Percentiles rank a stretch among this genome's conserved stretches.
Evolutionary conservation across 805 yeast genomes (phyloP).

Genomic region (Sungouiozyma ichnusensis): DNA sequence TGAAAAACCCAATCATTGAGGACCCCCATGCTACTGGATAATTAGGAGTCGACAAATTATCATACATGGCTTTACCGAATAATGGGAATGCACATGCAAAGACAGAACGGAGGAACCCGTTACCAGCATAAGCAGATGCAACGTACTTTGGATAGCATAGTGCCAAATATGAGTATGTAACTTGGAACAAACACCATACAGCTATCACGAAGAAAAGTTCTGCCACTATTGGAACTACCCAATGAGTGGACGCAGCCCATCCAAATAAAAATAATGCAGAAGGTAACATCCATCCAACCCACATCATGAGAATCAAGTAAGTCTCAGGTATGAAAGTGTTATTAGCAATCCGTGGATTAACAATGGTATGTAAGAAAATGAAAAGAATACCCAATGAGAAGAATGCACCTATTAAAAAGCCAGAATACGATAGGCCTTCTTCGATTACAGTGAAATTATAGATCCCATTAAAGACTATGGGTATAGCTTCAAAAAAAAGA

Average conservation of each 20-base stretch:
- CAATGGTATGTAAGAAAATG: conserved; percentile 17
- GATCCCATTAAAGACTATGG: conserved; percentile 38
- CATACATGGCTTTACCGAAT: conserved; percentile 51
- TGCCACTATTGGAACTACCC: conserved; percentile 41
- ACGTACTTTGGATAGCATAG: conserved; percentile 37
- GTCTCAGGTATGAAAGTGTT: conserved; percentile 32
- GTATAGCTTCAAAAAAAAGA: conserved; percentile 51
- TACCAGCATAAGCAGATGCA: conserved; percentile 52
- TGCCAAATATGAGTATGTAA: conserved; percentile 40
- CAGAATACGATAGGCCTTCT: conserved; percentile 36
- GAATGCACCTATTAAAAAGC: conserved; percentile 35
- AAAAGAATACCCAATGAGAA: conserved; percentile 29
- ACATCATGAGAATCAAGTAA: conserved; percentile 31
- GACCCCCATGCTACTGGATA: conserved; percentile 55
- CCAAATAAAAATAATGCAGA: conserved; percentile 38
- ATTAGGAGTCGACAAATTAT: conserved; percentile 35
- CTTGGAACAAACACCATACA: conserved; percentile 40
- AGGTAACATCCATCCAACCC: conserved; percentile 35
- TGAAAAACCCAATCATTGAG: conserved; percentile 36
- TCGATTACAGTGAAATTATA: conserved; percentile 39
- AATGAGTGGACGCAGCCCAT: conserved; percentile 40
- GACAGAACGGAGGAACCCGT: conserved; percentile 38
- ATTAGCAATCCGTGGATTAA: conserved; percentile 20
- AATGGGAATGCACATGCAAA: conserved; percentile 54
- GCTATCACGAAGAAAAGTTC: conserved; percentile 32